Evolutionary conservation across 2,329 filamentous ascomycete genomes (phyloP), one percentile per base, ranked within the genome.

Genomic region (Neophaeococcomyces aloes): DNA sequence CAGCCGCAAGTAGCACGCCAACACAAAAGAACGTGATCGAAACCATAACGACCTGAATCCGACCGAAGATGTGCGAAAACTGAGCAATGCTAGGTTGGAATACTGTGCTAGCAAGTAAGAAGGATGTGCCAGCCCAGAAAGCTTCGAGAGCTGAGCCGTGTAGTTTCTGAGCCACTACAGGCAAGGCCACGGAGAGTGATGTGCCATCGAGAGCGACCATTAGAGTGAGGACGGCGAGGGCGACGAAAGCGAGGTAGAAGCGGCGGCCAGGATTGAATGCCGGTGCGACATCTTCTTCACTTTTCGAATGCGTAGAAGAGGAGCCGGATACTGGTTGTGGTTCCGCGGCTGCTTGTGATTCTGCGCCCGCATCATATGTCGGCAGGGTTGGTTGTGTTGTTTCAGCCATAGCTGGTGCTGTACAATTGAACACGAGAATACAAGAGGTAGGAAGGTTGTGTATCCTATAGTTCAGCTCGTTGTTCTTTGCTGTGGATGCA

Each of bases 91-190:
- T 67, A 0, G 71, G 72, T 53, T 75, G 71, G 47, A 73, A 71
- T 18, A 73, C 72, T 1, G 80, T 78, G 44, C 74, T 77, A 2
- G 78, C 75, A 4, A 86, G 69, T 3, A 86, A 65, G 51, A 82
- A 86, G 13, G 76, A 77, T 3, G 81, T 84, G 2, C 80, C 81
- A 10, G 78, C 73, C 81, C 80, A 85, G 55, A 84, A 84, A 0
- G 78, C 76, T 60, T 83, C 68, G 25, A 78, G 70, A 2, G 72
- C 74, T 0, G 66, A 68, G 33, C 74, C 74, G 21, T 65, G 51
- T 5, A 79, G 64, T 15, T 68, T 68, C 6, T 59, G 50, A n/a
- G 72, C 68, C 46, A 78, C 74, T 31, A 67, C 69, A 58, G 65
- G 39, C 14, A 50, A 23, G 3, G 79, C 77, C 5, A 81, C 76